Base-by-base conservation (phyloP, 2,329 filamentous ascomycete genomes). In the Rhinocladiella mackenziei region DNA sequence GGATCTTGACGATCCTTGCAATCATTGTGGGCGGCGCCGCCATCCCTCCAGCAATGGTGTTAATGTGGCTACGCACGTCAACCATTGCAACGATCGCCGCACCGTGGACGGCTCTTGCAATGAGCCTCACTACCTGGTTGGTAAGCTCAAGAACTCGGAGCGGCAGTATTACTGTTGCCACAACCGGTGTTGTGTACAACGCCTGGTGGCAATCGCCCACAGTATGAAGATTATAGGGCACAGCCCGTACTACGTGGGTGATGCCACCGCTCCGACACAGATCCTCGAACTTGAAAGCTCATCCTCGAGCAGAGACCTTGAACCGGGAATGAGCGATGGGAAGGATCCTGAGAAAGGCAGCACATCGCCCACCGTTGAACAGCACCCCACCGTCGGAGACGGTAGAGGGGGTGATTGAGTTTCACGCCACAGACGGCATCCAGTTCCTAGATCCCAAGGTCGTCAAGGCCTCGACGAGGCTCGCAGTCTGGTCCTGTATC, bases 1-100 rank as follows among this genome's bases (percentile, higher is more conserved):
- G 40, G 39, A 20, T 39, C 14, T 14, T 44, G 5, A 37, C 41
- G 10, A 25, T 92, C 89, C 58, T 73, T 92, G 3, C 92, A 92
- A 60, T 71, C 94, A 1, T 78, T 94, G 61, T 94, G 94, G 89
- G 89, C 60, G 89, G 83, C 0, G 79, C 84, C 0, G 88, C 86
- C 2, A 87, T 94, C 3, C 74, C 95, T 10, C 89, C 89, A 0
- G 86, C 86, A 0, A 83, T 86, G 0, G 86, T 87, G 0, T 75
- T 95, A 0, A 72, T 89, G 43, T 95, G 88, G 86, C 77, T 76
- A 38, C 78, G 83, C 1, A 87, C 94, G 62, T 87, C 86, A 59
- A 80, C 78, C 70, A 78, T 78, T 62, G 84, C 85, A 1, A 86
- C 84, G 0, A 78, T 79, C 1, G 69, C 83, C n/a, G 80, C 80